These are phyloP conservation scores for Gigaspora rosea DNA, from an alignment of 192 early-diverging fungal species.

Conservation along the genomic window DNA sequence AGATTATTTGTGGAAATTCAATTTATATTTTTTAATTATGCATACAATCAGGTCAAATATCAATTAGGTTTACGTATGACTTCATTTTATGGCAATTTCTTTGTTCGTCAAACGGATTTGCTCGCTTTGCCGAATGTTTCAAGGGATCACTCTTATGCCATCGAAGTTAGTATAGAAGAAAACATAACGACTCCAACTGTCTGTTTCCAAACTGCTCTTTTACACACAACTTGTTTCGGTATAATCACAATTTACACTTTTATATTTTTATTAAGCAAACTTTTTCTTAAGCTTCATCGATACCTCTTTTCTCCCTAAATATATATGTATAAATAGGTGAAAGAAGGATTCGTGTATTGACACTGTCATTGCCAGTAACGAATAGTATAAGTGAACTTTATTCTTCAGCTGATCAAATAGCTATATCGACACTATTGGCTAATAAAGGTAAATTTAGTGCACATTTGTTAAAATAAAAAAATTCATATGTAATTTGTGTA, in stretches of 20 bases:
- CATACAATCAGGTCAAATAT: not conserved
- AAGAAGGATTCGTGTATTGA: conserved; percentile 91
- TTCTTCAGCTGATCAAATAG: conserved; percentile 78
- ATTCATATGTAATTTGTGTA: not conserved
- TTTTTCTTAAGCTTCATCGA: not conserved
- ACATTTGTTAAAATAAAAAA: not conserved
- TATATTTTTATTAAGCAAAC: not conserved
- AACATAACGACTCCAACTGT: conserved; percentile 72
- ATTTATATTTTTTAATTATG: not conserved
- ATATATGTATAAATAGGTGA: conserved; percentile 54
- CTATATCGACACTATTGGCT: conserved; percentile 77
- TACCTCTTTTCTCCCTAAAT: not conserved
- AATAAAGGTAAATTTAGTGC: conserved; percentile 68
- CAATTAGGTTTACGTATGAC: conserved; percentile 66
- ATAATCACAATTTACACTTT: not conserved
- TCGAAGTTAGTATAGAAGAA: conserved; percentile 81
- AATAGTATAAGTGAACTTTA: conserved; percentile 80
- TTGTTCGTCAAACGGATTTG: conserved; percentile 91
- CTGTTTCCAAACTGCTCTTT: conserved; percentile 93
- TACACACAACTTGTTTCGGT: conserved; percentile 87
- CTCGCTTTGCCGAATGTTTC: conserved; percentile 89
- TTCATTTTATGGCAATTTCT: conserved; percentile 96
- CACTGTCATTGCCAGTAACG: conserved; percentile 85
- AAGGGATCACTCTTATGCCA: conserved; percentile 87
- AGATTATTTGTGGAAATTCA: not conserved